Evolutionary conservation across 495 filamentous ascomycete species (phyloP).

Genomic region (Penicillium crystallinum): DNA sequence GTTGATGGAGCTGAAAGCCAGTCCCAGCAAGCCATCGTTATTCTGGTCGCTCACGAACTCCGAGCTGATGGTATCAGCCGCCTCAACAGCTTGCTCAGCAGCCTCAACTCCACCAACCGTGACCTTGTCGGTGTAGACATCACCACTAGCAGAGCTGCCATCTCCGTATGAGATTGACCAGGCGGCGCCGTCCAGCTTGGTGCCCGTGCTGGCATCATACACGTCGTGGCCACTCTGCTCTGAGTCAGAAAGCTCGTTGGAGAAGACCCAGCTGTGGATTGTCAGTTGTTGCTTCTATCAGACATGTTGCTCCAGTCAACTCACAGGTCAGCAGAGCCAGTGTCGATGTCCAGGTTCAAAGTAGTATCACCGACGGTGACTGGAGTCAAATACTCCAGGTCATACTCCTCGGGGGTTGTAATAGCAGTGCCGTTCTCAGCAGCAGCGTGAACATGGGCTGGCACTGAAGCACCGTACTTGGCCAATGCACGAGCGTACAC

Average conservation of each 20-base stretch:
- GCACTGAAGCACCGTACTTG: constrained; percentile 44
- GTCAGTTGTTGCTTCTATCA: constrained; percentile 3
- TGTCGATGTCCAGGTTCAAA: constrained; percentile 68
- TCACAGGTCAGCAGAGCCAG: constrained; percentile 71
- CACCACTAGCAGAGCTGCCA: constrained; percentile 56
- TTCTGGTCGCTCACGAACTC: constrained; percentile 54
- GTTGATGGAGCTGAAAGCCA: constrained; percentile 68
- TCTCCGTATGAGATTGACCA: constrained; percentile 75
- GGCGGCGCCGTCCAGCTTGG: constrained; percentile 46
- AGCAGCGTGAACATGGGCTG: constrained; percentile 38
- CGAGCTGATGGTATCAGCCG: constrained; percentile 54
- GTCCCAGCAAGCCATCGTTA: constrained; percentile 67
- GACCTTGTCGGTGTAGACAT: constrained; percentile 67
- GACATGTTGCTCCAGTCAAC: constrained; percentile 14
- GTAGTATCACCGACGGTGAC: constrained; percentile 60
- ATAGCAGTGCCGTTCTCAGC: constrained; percentile 43
- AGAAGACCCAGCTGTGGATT: constrained; percentile 47
- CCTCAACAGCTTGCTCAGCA: constrained; percentile 62
- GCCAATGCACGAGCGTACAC: constrained; percentile 34
- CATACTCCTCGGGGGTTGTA: constrained; percentile 52
- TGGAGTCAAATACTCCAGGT: constrained; percentile 62
- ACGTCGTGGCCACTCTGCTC: constrained; percentile 54
- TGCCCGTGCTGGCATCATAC: constrained; percentile 53
- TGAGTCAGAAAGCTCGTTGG: constrained; percentile 36
- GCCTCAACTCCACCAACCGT: constrained; percentile 61